Conservation (phyloP, 1,284 basidiomycete genomes). For the Leccinum fallax region DNA sequence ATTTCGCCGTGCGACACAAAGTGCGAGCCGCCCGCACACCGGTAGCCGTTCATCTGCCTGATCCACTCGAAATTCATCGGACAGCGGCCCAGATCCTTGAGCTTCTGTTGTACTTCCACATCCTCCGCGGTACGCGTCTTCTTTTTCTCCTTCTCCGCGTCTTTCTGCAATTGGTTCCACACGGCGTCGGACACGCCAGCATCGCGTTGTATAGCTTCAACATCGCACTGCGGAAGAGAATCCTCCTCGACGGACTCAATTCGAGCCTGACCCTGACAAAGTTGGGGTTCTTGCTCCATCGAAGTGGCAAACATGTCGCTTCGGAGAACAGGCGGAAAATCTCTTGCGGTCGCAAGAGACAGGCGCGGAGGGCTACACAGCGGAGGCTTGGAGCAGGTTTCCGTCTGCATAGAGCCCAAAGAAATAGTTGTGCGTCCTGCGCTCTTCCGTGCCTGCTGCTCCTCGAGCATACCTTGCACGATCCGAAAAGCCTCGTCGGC, state of each 20-base stretch:
- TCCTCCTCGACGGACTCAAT: too few species aligned
- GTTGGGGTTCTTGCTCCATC: not conserved
- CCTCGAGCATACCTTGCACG: conserved; percentile 23
- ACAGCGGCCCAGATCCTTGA: not conserved
- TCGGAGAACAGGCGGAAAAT: not conserved
- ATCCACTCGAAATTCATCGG: not conserved
- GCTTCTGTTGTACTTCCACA: not conserved
- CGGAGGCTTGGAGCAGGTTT: not conserved
- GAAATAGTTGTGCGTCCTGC: too few species aligned
- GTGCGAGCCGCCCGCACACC: not conserved
- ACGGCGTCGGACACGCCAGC: not conserved
- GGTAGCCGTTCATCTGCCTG: not conserved
- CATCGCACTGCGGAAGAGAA: not conserved
- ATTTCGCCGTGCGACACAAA: not conserved
- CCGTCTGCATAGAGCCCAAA: not conserved
- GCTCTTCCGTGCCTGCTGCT: conserved; percentile 11
- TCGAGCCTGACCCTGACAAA: too few species aligned
- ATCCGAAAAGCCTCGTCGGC: conserved; percentile 19
- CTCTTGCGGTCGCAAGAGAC: not conserved
- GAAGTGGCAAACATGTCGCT: too few species aligned
- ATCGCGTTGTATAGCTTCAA: not conserved
- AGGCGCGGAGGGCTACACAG: not conserved
- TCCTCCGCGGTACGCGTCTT: not conserved
- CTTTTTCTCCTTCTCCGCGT: not conserved
- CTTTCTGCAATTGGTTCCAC: not conserved